Evolutionary conservation across 371 early-diverging fungal species (phyloP), one percentile per base, ranked within the genome.

Genomic region (Ordospora colligata): DNA sequence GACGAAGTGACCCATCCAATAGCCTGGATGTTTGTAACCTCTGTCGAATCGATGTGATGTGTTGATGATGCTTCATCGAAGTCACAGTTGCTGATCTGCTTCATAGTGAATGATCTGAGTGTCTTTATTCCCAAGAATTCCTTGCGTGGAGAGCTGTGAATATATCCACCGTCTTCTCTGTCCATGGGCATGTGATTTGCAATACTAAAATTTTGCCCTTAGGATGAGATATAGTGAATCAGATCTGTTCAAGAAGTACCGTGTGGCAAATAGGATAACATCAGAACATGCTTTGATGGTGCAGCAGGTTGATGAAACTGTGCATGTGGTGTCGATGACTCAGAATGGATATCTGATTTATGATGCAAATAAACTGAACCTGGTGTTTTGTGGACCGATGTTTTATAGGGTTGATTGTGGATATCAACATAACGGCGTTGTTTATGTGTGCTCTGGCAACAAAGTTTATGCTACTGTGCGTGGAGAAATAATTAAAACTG

Each of bases 61-160:
- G 67, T 47, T 12, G 73, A 58, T 2, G 78, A 75, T 25, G 37
- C 2, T 37, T 82, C 74, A 12, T 79, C 75, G 9, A 62, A 43
- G 19, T 68, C 67, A 45, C 37, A 37, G 17, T 10, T 46, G 21
- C 12, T 62, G 32, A 82, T 44, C 49, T 82, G 83, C 67, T 77
- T 80, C 37, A 51, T 58, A 22, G 80, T 70, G 11, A 82, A 37
- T 12, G 46, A 37, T 47, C 80, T 67, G 47, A 80, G 54, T 32
- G 80, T 79, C 70, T 75, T 67, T 9, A 68, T 42, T 23, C 62
- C 69, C 25, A 72, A 51, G 22, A 58, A 54, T 43, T 79, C 78
- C 53, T 66, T 74, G 23, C 68, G 58, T 37, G 77, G 76, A 21
- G 77, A 71, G 17, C 42, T 73, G 9, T 58, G 74, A 43, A 63